Evolutionary conservation across 345 rosid genomes (phyloP), one percentile per base, ranked within the genome.

Genomic region (Balakata baccata): DNA sequence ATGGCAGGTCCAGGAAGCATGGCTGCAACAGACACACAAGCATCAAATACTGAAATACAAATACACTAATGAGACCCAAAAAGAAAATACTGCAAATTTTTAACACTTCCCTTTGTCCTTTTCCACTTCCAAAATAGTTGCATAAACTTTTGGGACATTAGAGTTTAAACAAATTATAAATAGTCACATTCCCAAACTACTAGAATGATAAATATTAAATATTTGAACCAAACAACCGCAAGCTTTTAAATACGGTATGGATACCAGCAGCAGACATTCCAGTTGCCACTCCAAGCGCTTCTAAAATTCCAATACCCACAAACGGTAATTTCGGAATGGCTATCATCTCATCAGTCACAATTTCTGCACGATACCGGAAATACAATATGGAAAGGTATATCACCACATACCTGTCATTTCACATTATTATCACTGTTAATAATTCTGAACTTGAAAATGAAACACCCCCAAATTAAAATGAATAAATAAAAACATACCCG

Each of bases 241-340:
- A 18, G 18, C 59, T 22, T 10, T 9, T 6, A 58, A 58, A 58
- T 20, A 23, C 14, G 23, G 13, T 20, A 23, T 14, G 23, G 13
- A 8, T 83, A 93, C 96, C 98, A 74, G 91, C 97, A 64, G 98
- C 84, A 71, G 95, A 81, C 98, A 94, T 94, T 65, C 98, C 98
- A 68, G 90, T 68, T 9, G 88, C 97, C 39, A 88, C 84, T 20
- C 91, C 94, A 50, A 94, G 82, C 68, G 97, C 98, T 81, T 90
- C 98, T 0, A 91, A 79, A 62, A 88, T 52, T 47, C 98, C 97
- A 70, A 90, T 86, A 72, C 81, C 85, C 29, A 84, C 75, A 53
- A 89, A 94, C 71, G 92, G 88, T 76, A 77, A 85, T 78, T 91
- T 93, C 3, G 96, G 96, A 54, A 90, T 69, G n/a, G 79, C 72